Base-by-base conservation (phyloP, 495 filamentous ascomycete genomes). In the Penicillium verhagenii region DNA sequence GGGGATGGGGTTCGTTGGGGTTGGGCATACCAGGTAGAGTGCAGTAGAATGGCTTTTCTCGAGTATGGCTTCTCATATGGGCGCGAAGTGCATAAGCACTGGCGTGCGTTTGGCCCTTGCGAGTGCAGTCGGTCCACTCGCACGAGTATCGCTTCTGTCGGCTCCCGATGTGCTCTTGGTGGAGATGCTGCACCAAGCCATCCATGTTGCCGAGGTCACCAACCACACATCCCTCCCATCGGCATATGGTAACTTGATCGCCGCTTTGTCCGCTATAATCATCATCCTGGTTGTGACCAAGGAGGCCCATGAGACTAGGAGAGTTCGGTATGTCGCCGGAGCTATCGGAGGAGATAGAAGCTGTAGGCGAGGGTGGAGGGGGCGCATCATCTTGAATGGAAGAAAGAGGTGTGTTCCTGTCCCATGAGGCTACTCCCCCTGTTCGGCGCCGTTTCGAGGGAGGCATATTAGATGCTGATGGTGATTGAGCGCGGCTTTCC, bases 41-140 rank as follows among this genome's bases (percentile, higher is more conserved):
- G 71, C 94, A 98, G 70, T 96, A 97, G 63, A 97, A 98, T 0
- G 94, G 94, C 72, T 98, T 98, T 76, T 98, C 95, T 68, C 92
- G 84, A 1, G 94, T 98, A 73, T 98, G 94, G 65, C 91, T 96
- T 67, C 94, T 74, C 92, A 97, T 97, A 72, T 98, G 94, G 21
- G 95, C 94, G 65, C 91, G 88, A 56, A 98, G 75, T 13, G 94
- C 94, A 73, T 98, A 98, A 10, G 89, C 95, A 62, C 90, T 96
- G 5, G 93, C 92, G 73, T 98, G 94, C 14, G 89, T 83, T 72
- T 90, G 82, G 46, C 91, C 90, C 75, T 96, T 96, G 45, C 92
- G 76, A 50, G 74, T 78, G 67, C 94, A 98, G 53, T 93, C 92
- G 21, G 79, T 82, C 94, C 94, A 98, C 70, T 97, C 92, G 72